Percentiles rank a stretch among this genome's conserved stretches.
These are phyloP conservation scores for Mikania micrantha DNA, from an alignment of 129 eudicot species.

Conservation along the genomic window DNA sequence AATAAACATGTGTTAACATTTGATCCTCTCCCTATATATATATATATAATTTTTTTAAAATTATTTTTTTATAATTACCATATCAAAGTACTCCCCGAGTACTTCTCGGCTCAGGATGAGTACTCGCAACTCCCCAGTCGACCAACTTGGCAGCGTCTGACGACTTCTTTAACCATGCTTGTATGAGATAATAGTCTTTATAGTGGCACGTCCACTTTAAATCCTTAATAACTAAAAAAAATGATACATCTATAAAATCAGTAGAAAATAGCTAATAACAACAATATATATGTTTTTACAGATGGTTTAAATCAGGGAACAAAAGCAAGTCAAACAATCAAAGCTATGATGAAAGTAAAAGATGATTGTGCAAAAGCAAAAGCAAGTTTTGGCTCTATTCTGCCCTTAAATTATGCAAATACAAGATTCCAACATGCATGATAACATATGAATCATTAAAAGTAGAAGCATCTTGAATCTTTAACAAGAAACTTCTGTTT, in stretches of 20 bases:
- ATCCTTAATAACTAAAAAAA: not conserved
- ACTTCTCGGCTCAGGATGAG: too few relatives aligned
- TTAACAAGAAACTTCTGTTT: slow-evolving; percentile 15
- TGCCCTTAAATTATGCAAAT: slow-evolving; percentile 19
- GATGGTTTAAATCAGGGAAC: not conserved
- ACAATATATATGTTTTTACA: not conserved
- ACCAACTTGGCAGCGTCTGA: too few relatives aligned
- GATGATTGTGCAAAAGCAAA: slow-evolving; percentile 27
- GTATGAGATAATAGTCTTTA: too few relatives aligned
- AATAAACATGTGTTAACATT: too few relatives aligned
- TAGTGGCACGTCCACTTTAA: not conserved
- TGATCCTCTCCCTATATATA: too few relatives aligned
- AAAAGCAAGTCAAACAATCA: slow-evolving; percentile 13
- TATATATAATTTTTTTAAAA: too few relatives aligned
- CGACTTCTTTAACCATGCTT: too few relatives aligned
- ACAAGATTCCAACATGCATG: slow-evolving; percentile 25
- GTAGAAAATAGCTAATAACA: not conserved
- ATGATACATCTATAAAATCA: too few relatives aligned
- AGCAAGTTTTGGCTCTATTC: slow-evolving; percentile 20
- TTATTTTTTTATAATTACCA: too few relatives aligned
- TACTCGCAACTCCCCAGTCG: too few relatives aligned
- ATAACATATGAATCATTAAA: slow-evolving; percentile 7
- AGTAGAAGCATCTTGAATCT: slow-evolving; percentile 29
- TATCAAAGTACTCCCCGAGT: too few relatives aligned
- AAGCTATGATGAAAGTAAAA: slow-evolving; percentile 27